These are phyloP conservation scores for Metschnikowia amazonensis DNA, from an alignment of 805 yeast species.

Conservation along the genomic window DNA sequence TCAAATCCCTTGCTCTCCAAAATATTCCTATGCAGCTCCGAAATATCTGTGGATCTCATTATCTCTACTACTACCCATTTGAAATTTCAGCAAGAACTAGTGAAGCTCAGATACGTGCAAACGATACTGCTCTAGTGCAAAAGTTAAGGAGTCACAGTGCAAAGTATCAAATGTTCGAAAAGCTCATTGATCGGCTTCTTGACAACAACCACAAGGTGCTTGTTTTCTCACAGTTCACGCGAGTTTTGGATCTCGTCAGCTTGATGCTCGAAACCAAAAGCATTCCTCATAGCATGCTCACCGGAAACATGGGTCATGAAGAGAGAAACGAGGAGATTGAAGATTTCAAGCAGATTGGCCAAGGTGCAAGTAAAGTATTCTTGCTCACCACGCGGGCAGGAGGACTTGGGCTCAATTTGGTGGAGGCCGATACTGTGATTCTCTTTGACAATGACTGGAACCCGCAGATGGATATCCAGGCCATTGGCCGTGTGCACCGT, in stretches of 20 bases:
- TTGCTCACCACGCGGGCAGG: conserved; percentile 90
- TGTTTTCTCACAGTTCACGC: conserved; percentile 83
- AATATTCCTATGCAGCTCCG: conserved; percentile 82
- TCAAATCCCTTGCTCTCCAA: conserved; percentile 31
- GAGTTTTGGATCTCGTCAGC: conserved; percentile 73
- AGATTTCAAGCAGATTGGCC: conserved; percentile 36
- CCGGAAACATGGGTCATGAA: conserved; percentile 67
- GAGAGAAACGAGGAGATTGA: conserved; percentile 64
- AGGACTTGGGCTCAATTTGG: conserved; percentile 85
- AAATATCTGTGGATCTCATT: conserved; percentile 81
- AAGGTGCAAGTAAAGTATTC: conserved; percentile 45
- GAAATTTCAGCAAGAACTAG: neutral
- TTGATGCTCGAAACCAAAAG: conserved; percentile 61
- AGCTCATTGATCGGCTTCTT: conserved; percentile 52
- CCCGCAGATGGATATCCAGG: conserved; percentile 94
- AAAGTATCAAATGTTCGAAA: conserved; percentile 67
- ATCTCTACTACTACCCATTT: conserved; percentile 75
- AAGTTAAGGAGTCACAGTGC: conserved; percentile 55
- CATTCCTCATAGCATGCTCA: conserved; percentile 56
- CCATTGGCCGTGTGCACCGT: conserved; percentile 92
- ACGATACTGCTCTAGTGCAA: conserved; percentile 28
- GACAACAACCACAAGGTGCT: conserved; percentile 60
- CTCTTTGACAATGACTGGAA: conserved; percentile 95
- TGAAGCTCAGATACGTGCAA: conserved; percentile 22
- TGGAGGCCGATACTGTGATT: conserved; percentile 85